Evolutionary conservation across 768 basidiomycete species (phyloP).

Genomic region (Butyriboletus loyo): DNA sequence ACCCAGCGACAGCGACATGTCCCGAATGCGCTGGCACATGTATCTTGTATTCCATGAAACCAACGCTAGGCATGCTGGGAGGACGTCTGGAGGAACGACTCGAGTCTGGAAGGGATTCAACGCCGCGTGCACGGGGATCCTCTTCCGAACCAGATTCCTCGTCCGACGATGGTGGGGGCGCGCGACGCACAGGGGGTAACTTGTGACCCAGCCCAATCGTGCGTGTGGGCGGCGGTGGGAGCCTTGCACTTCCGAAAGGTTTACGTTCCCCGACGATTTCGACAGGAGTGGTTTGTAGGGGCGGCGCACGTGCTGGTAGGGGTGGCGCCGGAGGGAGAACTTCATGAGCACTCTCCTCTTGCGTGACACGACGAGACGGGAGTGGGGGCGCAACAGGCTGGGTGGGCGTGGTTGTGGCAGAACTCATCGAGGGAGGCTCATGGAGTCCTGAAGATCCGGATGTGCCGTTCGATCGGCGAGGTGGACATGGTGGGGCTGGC

Average conservation of each 20-base stretch:
- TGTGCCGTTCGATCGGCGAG: constrained; percentile 11
- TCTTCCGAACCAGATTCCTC: constrained; percentile 66
- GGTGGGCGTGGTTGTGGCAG: constrained; percentile 12
- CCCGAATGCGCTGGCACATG: constrained; percentile 54
- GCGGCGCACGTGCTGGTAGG: constrained; percentile 36
- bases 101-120: constrained; percentile 63
- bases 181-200: constrained; percentile 58
- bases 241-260: constrained; percentile 31
- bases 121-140: constrained; percentile 42
- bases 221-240: constrained; percentile 75
- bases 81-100: constrained; percentile 62
- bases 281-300: background rate
- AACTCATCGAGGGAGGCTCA: background rate
- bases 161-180: constrained; percentile 39
- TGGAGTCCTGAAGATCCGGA: background rate
- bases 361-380: constrained; percentile 33
- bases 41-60: constrained; percentile 47
- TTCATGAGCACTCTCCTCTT: constrained; percentile 10
- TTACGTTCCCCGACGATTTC: constrained; percentile 30
- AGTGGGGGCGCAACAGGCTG: constrained; percentile 36
- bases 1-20: constrained; percentile 53
- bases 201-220: constrained; percentile 68
- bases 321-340: constrained; percentile 18
- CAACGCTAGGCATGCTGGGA: constrained; percentile 33
- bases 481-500: constrained; percentile 21